Percentiles rank a stretch among this genome's conserved stretches.
Conservation (phyloP, 2,329 filamentous ascomycete species). For the Ophiocordyceps camponoti-leonardi region DNA sequence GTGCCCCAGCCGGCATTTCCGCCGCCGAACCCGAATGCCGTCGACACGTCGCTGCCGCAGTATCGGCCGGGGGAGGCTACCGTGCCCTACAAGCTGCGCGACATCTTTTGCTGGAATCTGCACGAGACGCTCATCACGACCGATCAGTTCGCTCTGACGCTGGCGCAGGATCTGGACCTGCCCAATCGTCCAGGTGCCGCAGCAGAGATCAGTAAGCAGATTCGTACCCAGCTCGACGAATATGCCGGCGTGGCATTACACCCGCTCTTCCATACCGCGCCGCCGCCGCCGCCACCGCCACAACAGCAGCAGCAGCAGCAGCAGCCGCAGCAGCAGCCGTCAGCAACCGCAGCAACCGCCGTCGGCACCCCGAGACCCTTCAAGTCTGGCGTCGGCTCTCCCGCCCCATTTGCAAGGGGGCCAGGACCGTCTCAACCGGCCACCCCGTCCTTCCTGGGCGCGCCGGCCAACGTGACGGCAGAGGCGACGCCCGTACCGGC, state of each 20-base stretch:
- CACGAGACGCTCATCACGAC: constrained; percentile 90
- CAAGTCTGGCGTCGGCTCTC: constrained; percentile 21
- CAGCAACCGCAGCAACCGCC: constrained; percentile 5
- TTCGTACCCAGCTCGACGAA: constrained; percentile 86
- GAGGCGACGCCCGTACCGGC: constrained; percentile 42
- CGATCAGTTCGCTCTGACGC: constrained; percentile 79
- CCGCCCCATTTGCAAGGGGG: constrained; percentile 15
- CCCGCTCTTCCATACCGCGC: constrained; percentile 63
- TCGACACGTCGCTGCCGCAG: constrained; percentile 58
- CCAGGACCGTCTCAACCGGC: constrained; percentile 22
- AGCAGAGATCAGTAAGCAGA: constrained; percentile 77
- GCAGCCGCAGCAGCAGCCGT: background rate
- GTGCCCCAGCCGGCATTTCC: constrained; percentile 48
- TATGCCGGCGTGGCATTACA: constrained; percentile 90
- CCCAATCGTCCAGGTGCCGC: constrained; percentile 56
- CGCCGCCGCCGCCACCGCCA: constrained; percentile 10
- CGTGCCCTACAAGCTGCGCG: constrained; percentile 74
- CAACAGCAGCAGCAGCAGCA: constrained; percentile 3
- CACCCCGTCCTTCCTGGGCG: constrained; percentile 28
- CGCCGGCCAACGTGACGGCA: constrained; percentile 41
- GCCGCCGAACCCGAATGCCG: constrained; percentile 39
- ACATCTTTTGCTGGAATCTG: constrained; percentile 95
- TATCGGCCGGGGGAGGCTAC: constrained; percentile 68
- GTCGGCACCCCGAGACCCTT: constrained; percentile 12
- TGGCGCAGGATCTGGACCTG: constrained; percentile 87